These are phyloP conservation scores for Nothophaeocryptopus gaeumannii DNA, from an alignment of 2,329 filamentous ascomycete species.

Conservation along the genomic window DNA sequence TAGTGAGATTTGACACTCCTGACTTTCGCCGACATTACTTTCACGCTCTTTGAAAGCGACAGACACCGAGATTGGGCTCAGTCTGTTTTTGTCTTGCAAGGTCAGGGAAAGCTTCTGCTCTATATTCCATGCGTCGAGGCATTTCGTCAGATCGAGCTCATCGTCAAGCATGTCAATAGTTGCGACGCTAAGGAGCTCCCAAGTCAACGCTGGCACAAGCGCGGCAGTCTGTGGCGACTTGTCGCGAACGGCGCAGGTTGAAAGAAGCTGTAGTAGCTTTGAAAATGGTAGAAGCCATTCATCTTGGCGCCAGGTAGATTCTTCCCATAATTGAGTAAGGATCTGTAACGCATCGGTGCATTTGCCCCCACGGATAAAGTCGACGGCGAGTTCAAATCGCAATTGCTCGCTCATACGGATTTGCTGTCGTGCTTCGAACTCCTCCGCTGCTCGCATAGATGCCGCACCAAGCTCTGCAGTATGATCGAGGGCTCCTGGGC, in stretches of 20 bases:
- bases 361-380: slow-evolving; percentile 49
- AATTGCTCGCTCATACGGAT: slow-evolving; percentile 54
- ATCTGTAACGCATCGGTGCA: slow-evolving; percentile 53
- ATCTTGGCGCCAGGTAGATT: slow-evolving; percentile 57
- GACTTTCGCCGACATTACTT: slow-evolving; percentile 58
- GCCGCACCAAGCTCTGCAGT: slow-evolving; percentile 49
- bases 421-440: slow-evolving; percentile 55
- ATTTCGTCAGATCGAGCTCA: slow-evolving; percentile 15
- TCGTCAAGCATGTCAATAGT: slow-evolving; percentile 5
- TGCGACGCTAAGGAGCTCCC: slow-evolving; percentile 49
- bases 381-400: slow-evolving; percentile 54
- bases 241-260: slow-evolving; percentile 48
- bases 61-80: slow-evolving; percentile 45
- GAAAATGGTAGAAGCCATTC: slow-evolving; percentile 59
- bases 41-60: slow-evolving; percentile 55
- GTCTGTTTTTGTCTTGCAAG: slow-evolving; percentile 20
- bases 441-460: slow-evolving; percentile 45
- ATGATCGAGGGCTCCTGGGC: slow-evolving; percentile 50
- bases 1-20: slow-evolving; percentile 56
- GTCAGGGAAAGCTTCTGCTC: slow-evolving; percentile 15
- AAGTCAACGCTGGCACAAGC: slow-evolving; percentile 53
- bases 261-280: slow-evolving; percentile 53
- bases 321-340: slow-evolving; percentile 55
- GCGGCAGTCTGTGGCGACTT: slow-evolving; percentile 40
- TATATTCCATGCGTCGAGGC: slow-evolving; percentile 18